phyloP scores from a whole-genome alignment of 352 stramenopile genomes.

The Pythium sukuiense region DNA sequence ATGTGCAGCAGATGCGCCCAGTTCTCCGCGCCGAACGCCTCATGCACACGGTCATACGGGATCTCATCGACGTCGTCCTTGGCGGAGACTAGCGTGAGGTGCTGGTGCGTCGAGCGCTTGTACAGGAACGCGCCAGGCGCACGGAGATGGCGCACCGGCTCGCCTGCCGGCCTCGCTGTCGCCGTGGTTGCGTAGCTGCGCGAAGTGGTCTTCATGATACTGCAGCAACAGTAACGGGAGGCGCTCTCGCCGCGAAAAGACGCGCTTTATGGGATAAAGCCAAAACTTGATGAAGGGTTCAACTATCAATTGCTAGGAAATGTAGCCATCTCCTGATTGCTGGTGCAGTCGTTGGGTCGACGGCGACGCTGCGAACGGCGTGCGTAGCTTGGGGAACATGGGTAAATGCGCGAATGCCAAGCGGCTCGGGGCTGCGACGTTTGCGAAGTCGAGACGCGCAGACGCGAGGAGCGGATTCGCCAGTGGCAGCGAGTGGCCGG shows the following conservation, averaged over 20 bases:
- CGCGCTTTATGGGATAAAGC: background rate
- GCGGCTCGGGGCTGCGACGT: slow-evolving; percentile 6
- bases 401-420: slow-evolving; percentile 39
- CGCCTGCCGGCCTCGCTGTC: background rate
- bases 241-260: background rate
- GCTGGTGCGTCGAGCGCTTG: slow-evolving; percentile 61
- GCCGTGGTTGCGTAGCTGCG: background rate
- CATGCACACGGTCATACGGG: slow-evolving; percentile 60
- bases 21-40: slow-evolving; percentile 72
- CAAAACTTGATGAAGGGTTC: background rate
- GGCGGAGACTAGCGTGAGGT: slow-evolving; percentile 55
- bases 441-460: background rate
- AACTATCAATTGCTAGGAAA: slow-evolving; percentile 1
- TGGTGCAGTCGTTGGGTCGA: slow-evolving; percentile 5
- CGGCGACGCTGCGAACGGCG: slow-evolving; percentile 25
- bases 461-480: background rate
- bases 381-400: slow-evolving; percentile 50
- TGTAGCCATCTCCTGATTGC: background rate
- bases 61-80: slow-evolving; percentile 52
- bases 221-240: too few species aligned
- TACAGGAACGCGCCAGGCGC: slow-evolving; percentile 55
- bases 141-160: slow-evolving; percentile 54
- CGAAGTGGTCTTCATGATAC: slow-evolving; percentile 9
- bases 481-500: background rate
- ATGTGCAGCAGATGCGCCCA: slow-evolving; percentile 65